Evolutionary conservation across 1,284 basidiomycete genomes (phyloP), one percentile per base, ranked within the genome.

Genomic region (Ceratobasidium sp.): DNA sequence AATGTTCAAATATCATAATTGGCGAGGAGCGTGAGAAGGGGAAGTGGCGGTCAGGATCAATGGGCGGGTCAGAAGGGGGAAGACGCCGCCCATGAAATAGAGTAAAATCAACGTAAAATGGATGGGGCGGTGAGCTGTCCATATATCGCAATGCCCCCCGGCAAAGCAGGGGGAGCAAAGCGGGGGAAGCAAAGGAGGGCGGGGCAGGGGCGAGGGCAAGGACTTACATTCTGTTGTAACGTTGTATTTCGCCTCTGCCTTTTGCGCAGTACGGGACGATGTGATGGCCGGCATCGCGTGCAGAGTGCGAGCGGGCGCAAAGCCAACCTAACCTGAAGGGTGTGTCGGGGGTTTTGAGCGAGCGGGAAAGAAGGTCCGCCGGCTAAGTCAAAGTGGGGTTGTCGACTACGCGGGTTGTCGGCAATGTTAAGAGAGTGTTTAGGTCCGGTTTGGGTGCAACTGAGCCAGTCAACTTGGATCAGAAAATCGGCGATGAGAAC

Each of bases 211-310:
- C 20, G 20, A 29, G 7, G n/a, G 13, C 35, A 15, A 25, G 20
- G 6, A 77, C 89, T 73, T 75, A 91, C 90, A 93, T 38, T 92
- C 89, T 12, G 90, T 89, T 0, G 87, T 85, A 70, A 92, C 90
- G 76, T 91, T 91, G 79, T 88, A 91, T 76, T 88, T 90, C 69
- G 84, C 86, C 76, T 90, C 87, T 53, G 86, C 83, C 47, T 76
- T 75, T 67, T 79, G 79, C 38, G 77, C 75, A 43, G 70, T 57
- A 40, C 69, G 71, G 29, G 70, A 56, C 42, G 69, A 60, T 34
- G 69, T 43, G 52, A 71, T 70, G 57, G 70, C 70, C 47, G 71
- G 71, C 71, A 72, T 72, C 69, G 62, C 62, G 50, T 34, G 50
- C 62, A 67, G 35, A 35, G 47, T 45, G 49, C 60, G 45, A 52